Conservation (phyloP, 2,329 filamentous ascomycete genomes). For the Verticillium zaregamsianum region DNA sequence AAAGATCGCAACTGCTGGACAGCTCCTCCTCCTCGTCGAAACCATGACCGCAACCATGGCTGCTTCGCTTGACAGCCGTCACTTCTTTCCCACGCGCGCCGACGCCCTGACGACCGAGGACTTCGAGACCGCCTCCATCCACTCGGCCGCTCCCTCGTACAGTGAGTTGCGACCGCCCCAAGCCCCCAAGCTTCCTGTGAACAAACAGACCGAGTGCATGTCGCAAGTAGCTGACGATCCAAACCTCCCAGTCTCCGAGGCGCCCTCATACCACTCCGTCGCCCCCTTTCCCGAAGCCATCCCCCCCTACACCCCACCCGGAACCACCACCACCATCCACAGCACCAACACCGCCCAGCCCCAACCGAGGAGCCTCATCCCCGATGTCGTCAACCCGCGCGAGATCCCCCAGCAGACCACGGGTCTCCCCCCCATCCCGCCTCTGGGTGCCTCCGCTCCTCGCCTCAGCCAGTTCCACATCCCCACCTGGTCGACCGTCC, state of each 20-base stretch:
- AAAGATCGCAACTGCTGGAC: background rate
- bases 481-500: conserved; percentile 53
- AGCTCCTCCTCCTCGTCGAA: background rate
- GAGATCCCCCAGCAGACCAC: conserved; percentile 24
- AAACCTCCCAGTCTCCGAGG: conserved; percentile 51
- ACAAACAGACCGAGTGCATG: background rate
- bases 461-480: conserved; percentile 50
- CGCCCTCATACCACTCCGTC: conserved; percentile 59
- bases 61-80: conserved; percentile 3
- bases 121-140: conserved; percentile 64
- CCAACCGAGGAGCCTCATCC: conserved; percentile 5
- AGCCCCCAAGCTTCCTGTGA: background rate
- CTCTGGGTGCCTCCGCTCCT: conserved; percentile 22
- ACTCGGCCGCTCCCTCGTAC: conserved; percentile 65
- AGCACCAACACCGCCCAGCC: conserved; percentile 11
- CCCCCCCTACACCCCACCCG: conserved; percentile 47
- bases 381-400: conserved; percentile 8
- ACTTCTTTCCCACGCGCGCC: conserved; percentile 11
- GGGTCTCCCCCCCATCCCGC: conserved; percentile 48
- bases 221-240: background rate
- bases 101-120: conserved; percentile 43
- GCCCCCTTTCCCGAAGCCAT: conserved; percentile 40
- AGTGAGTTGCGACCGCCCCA: conserved; percentile 34
- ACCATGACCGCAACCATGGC: conserved; percentile 2
- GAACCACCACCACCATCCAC: conserved; percentile 13